phyloP scores from a whole-genome alignment of 1,284 basidiomycete species.

The Puccinia coronata region DNA sequence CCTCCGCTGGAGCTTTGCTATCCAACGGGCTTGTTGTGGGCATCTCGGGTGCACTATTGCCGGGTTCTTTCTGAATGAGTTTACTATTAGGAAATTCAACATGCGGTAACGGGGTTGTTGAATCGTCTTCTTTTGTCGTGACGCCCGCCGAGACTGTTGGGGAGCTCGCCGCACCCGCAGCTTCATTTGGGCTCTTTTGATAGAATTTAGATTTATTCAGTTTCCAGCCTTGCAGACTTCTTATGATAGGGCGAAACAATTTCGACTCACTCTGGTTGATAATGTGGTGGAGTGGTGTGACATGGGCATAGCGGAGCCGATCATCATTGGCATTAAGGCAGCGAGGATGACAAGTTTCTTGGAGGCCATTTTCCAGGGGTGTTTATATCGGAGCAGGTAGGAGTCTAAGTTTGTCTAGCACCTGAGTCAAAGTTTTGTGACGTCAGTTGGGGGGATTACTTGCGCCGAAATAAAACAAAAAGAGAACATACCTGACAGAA shows the following conservation, averaged over 20 bases:
- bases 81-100: background rate
- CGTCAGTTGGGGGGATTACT: background rate
- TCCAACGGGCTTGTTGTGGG: background rate
- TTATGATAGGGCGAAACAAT: background rate
- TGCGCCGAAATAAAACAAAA: no score
- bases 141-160: background rate
- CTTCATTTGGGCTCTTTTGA: background rate
- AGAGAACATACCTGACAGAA: no score
- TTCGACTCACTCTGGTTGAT: background rate
- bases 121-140: background rate
- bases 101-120: background rate
- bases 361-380: background rate
- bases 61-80: background rate
- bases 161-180: background rate
- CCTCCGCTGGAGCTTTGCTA: background rate
- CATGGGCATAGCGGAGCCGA: constrained; percentile 6
- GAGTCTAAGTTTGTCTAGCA: background rate
- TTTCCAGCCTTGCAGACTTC: background rate
- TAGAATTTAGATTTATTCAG: background rate
- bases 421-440: background rate
- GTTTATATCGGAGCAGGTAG: background rate
- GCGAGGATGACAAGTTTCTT: constrained; percentile 7
- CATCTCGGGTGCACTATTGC: background rate
- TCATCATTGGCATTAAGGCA: background rate
- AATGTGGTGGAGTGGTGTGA: background rate